phyloP scores from a whole-genome alignment of 805 yeast species.

The Jamesozyma spencerorum region DNA sequence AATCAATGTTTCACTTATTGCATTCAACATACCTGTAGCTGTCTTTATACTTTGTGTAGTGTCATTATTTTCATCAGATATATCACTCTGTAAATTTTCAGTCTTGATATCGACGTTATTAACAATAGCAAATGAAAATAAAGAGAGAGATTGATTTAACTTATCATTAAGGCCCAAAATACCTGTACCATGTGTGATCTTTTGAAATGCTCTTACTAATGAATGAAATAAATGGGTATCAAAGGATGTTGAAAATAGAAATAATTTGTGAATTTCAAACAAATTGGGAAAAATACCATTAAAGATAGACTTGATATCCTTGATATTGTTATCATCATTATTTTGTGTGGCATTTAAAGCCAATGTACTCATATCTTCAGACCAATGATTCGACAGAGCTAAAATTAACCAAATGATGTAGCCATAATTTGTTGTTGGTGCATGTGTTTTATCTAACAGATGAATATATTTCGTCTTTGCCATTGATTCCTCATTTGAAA shows the following conservation, averaged over 20 bases:
- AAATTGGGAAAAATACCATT: constrained; percentile 33
- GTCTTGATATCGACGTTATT: constrained; percentile 23
- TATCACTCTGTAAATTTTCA: too few relatives aligned
- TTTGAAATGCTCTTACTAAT: constrained; percentile 65
- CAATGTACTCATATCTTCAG: constrained; percentile 49
- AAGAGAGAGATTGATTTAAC: constrained; percentile 47
- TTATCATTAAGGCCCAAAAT: constrained; percentile 47
- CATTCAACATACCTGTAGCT: constrained; percentile 10
- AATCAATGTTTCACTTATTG: constrained; percentile 18
- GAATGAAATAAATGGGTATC: constrained; percentile 64
- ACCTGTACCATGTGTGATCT: constrained; percentile 76
- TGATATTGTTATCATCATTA: constrained; percentile 6
- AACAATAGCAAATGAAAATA: constrained; percentile 40
- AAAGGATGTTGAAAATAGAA: constrained; percentile 50
- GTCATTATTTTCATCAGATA: background rate
- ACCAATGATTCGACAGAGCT: constrained; percentile 41
- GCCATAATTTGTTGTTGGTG: constrained; percentile 58
- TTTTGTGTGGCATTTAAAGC: constrained; percentile 30
- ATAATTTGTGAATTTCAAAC: constrained; percentile 38
- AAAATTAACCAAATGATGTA: constrained; percentile 54
- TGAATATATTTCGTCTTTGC: constrained; percentile 56
- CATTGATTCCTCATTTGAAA: constrained; percentile 38
- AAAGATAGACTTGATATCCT: constrained; percentile 20
- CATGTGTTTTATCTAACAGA: constrained; percentile 67
- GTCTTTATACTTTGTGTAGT: background rate